Conservation (phyloP, 2,329 filamentous ascomycete species). For the Cladosporium sp. region DNA sequence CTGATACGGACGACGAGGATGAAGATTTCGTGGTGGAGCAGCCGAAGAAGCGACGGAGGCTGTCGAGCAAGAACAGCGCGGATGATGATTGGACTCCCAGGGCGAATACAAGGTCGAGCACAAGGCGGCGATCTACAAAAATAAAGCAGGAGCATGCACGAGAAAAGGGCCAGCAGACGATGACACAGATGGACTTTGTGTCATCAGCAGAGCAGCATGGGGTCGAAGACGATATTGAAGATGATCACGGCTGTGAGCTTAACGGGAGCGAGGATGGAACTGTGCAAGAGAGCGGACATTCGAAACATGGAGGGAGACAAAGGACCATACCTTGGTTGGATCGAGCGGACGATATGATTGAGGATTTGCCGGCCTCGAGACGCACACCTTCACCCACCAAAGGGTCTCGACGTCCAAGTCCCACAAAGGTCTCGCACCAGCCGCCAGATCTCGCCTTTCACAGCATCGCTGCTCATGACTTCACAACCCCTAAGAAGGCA, state of each 20-base stretch:
- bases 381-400: background rate
- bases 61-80: constrained; percentile 1
- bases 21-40: constrained; percentile 2
- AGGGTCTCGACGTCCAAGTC: background rate
- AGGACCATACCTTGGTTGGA: background rate
- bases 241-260: background rate
- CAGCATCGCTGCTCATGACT: constrained; percentile 8
- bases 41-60: constrained; percentile 8
- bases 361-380: background rate
- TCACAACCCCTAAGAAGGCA: constrained; percentile 15
- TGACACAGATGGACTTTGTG: constrained; percentile 13
- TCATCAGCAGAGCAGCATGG: background rate
- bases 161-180: constrained; percentile 14
- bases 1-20: background rate
- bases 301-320: background rate
- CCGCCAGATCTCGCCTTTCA: background rate
- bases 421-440: background rate
- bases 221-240: background rate
- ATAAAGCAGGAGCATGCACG: background rate
- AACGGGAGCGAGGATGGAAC: background rate
- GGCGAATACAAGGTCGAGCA: background rate
- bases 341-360: background rate
- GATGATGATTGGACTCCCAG: constrained; percentile 7
- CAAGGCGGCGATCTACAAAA: background rate
- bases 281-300: background rate